Base-by-base conservation (phyloP, 1,139 yeast genomes). In the Magnusiomyces paraingens region DNA sequence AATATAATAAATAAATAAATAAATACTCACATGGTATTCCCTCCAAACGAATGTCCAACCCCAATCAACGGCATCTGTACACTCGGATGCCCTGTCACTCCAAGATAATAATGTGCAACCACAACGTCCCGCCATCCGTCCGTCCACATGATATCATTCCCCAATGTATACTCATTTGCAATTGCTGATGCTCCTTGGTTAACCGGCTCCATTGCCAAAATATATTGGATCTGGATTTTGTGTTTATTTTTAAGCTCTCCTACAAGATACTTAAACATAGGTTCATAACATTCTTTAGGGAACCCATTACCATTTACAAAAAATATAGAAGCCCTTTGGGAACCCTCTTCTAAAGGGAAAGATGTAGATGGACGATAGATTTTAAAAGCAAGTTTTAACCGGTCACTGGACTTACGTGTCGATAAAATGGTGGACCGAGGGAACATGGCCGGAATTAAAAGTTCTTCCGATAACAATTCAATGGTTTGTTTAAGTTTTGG, bases 1-100 rank as follows among this genome's bases (percentile, higher is more conserved):
- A 12, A 14, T 14, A 12, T 12, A 14, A 35, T 12, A 12, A 14
- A 12, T 12, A 14, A 35, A 35, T 35, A 12, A 35, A 12, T 35
- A 14, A 35, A 26, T 26, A 26, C 32, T 26, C 8, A 26, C 32
- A 59, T 29, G 5, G 51, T 32, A 45, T 56, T 58, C 10, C 58
- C 61, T 14, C 61, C 61, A 35, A 56, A 50, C 4, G 61, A 59
- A 26, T 59, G 61, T 17, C 61, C 61, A 35, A 55, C 47, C 2
- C 59, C 61, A 47, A 56, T 51, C 4, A 59, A 26, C 3, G 61
- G 60, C 12, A 52, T 46, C 12, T 26, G 22, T 15, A 50, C 21
- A 10, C 55, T 29, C 2, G 58, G 57, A 32, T 57, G 59, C 38
- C 38, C 36, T 3, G 43, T 49, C 6, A 48, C 20, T n/a, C 53